These are phyloP conservation scores for Penicillium sp. DNA, from an alignment of 2,329 filamentous ascomycete genomes.

Conservation along the genomic window DNA sequence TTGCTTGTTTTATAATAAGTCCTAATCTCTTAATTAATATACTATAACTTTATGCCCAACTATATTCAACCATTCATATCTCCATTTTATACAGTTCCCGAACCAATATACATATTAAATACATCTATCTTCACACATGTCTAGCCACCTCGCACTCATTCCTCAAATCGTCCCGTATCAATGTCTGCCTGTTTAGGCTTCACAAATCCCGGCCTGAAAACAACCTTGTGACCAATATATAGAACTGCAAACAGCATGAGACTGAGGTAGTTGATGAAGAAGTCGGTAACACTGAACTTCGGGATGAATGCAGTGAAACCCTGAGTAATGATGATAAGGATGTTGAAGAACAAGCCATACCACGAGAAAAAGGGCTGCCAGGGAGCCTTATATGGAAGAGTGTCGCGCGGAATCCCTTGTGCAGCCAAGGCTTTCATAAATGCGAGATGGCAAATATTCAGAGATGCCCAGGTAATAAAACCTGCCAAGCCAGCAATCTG, in stretches of 20 bases:
- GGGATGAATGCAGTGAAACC: conserved; percentile 7
- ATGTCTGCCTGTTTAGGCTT: conserved; percentile 1
- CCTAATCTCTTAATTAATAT: no score
- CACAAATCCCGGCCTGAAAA: conserved; percentile 1
- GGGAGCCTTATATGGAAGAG: conserved; percentile 2
- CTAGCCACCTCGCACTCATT: neutral
- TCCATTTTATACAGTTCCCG: neutral
- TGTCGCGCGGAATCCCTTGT: conserved; percentile 1
- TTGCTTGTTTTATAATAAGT: neutral
- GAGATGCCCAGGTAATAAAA: conserved; percentile 6
- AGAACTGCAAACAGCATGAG: conserved; percentile 1
- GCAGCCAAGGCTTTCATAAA: conserved; percentile 7
- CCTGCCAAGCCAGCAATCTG: conserved; percentile 5
- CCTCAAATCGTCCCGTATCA: neutral
- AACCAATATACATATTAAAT: neutral
- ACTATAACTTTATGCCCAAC: no score
- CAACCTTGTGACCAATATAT: conserved; percentile 4
- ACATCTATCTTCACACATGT: neutral
- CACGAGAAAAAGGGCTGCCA: conserved; percentile 5
- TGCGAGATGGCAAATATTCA: conserved; percentile 2
- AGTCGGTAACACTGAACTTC: conserved; percentile 1
- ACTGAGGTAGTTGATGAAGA: conserved; percentile 9
- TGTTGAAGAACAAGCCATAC: conserved; percentile 7
- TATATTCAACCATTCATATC: no score
- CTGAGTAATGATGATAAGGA: conserved; percentile 4